Base-by-base conservation (phyloP, 2,329 filamentous ascomycete species). In the Cercospora zeina region DNA sequence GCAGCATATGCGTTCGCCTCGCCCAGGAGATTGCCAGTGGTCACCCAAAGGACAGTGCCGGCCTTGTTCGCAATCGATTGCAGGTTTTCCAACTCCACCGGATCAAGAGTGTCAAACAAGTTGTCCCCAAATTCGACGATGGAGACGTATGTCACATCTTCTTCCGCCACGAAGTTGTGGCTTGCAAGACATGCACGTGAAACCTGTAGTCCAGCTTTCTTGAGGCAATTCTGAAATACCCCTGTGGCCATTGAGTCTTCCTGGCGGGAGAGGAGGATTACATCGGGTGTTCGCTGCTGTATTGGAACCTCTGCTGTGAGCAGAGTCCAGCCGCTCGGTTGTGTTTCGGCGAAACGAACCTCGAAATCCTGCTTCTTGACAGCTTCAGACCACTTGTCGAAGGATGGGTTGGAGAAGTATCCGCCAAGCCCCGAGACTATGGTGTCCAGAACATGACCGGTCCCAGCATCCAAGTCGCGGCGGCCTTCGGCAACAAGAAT, bases 301-400 rank as follows among this genome's bases (percentile, higher is more conserved):
- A 21, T 27, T 13, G 42, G 27, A 9, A 47, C 42, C 21, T 47
- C 42, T 47, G 42, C 19, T 14, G 42, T 47, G 42, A 47, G 42
- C 4, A 47, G 2, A 9, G 42, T 47, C 42, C 42, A 47, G 21
- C 42, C 42, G 24, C 19, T 47, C 13, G 42, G 42, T 47, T 47
- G 42, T 13, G 42, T 27, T 5, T 47, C 42, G 4, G 13, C 19
- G 21, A 47, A 47, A 24, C 42, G 42, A 27, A 47, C 21, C 8
- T 47, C 42, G 14, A 47, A 47, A 6, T 47, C 42, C 6, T 47
- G 42, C 42, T 47, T 47, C 42, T 27, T n/a, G 42, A 47, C n/a
- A n/a, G 42, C 42, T 30, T 47, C 42, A 47, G 42, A 47, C 42
- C 42, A 47, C 19, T 47, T 47, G 4, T 47, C 42, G 42, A 47